phyloP scores from a whole-genome alignment of 805 yeast species.

The Candida silvicultrix region DNA sequence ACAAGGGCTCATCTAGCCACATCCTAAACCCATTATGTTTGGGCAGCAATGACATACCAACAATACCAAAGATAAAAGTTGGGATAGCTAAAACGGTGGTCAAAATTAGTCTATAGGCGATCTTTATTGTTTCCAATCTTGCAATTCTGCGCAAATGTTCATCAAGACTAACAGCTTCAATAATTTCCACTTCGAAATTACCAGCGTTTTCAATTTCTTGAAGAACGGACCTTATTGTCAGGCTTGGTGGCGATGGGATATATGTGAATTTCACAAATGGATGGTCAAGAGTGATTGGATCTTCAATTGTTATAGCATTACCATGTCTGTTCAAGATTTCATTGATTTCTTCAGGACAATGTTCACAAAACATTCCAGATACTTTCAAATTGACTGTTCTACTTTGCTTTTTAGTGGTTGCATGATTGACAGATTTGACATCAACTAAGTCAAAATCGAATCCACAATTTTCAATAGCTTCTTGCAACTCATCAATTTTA shows the following conservation, averaged over 20 bases:
- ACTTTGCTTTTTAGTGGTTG: conserved; percentile 40
- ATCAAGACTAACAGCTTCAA: conserved; percentile 52
- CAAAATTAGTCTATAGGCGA: conserved; percentile 40
- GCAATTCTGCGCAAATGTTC: conserved; percentile 53
- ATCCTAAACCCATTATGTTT: conserved; percentile 32
- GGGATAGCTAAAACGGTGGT: conserved; percentile 55
- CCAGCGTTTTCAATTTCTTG: conserved; percentile 37
- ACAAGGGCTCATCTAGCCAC: conserved; percentile 56
- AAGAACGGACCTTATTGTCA: conserved; percentile 52
- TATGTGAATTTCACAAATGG: conserved; percentile 64
- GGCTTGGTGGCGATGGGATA: conserved; percentile 45
- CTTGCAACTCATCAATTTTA: conserved; percentile 35
- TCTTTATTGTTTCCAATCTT: conserved; percentile 36
- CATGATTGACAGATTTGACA: conserved; percentile 37
- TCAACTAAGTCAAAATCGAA: conserved; percentile 50
- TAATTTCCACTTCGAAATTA: conserved; percentile 46
- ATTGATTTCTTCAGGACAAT: conserved; percentile 57
- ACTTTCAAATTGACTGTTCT: conserved; percentile 52
- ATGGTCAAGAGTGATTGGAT: conserved; percentile 44
- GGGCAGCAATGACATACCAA: conserved; percentile 59
- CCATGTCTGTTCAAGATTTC: conserved; percentile 46
- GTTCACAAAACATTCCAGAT: conserved; percentile 63
- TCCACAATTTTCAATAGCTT: conserved; percentile 59
- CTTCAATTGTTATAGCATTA: conserved; percentile 47
- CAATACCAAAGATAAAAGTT: conserved; percentile 61